phyloP scores from a whole-genome alignment of 2,329 filamentous ascomycete species.

The Fonsecaea monophora region DNA sequence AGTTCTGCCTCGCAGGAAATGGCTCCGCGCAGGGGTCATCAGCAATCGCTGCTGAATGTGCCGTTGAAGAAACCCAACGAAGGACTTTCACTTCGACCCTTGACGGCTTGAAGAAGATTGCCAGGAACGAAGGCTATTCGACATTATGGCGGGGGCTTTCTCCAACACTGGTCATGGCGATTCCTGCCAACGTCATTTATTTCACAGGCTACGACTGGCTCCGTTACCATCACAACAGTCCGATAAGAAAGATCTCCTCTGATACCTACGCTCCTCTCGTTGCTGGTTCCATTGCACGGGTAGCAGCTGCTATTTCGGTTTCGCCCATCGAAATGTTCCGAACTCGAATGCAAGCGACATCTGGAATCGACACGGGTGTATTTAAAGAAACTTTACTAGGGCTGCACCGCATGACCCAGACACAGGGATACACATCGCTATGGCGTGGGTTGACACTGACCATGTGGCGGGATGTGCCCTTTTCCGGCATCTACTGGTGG shows the following conservation, averaged over 20 bases:
- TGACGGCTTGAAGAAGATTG: constrained; percentile 92
- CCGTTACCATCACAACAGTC: constrained; percentile 74
- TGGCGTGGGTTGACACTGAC: constrained; percentile 92
- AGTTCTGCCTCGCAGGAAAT: constrained; percentile 75
- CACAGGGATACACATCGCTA: constrained; percentile 77
- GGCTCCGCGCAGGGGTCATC: constrained; percentile 51
- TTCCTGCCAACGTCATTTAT: constrained; percentile 97
- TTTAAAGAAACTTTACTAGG: constrained; percentile 79
- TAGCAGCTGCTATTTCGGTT: constrained; percentile 81
- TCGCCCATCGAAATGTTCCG: constrained; percentile 93
- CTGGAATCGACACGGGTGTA: constrained; percentile 65
- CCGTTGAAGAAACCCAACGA: constrained; percentile 83
- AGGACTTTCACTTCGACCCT: constrained; percentile 87
- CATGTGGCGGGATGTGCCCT: constrained; percentile 95
- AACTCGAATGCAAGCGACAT: constrained; percentile 85
- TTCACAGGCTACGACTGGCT: constrained; percentile 98
- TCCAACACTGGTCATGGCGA: constrained; percentile 91
- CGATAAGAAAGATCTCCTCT: constrained; percentile 67
- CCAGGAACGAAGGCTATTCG: constrained; percentile 83
- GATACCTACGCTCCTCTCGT: constrained; percentile 80
- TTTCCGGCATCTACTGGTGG: constrained; percentile 98
- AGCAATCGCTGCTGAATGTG: constrained; percentile 70
- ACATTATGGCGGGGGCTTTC: constrained; percentile 92
- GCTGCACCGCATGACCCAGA: constrained; percentile 77
- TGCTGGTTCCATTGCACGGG: constrained; percentile 78